phyloP scores from a whole-genome alignment of 495 filamentous ascomycete genomes.

The Beverwykella pulmonaria region DNA sequence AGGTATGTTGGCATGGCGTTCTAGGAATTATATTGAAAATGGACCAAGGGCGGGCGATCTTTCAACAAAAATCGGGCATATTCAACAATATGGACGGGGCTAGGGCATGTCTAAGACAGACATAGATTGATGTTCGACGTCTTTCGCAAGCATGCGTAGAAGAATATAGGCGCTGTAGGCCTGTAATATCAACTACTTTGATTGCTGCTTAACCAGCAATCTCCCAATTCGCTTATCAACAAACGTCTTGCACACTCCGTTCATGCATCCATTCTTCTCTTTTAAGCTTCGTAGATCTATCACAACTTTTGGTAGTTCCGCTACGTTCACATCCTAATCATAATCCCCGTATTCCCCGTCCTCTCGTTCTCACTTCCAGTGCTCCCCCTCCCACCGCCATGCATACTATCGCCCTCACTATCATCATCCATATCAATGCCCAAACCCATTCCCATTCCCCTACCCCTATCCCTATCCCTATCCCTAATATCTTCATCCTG shows the following conservation, averaged over 20 bases:
- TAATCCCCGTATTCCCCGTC: conserved; percentile 27
- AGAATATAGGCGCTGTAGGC: neutral
- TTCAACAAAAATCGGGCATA: conserved; percentile 37
- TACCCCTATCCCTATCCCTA: conserved; percentile 5
- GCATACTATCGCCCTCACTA: conserved; percentile 21
- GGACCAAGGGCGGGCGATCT: neutral
- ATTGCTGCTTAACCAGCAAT: conserved; percentile 34
- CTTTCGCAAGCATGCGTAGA: neutral
- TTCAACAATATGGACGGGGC: conserved; percentile 24
- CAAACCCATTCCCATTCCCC: conserved; percentile 4
- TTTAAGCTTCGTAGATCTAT: neutral
- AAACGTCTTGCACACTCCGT: neutral
- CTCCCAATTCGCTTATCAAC: neutral
- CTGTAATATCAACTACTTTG: conserved; percentile 4
- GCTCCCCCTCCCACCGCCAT: conserved; percentile 3
- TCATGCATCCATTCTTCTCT: neutral
- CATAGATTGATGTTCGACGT: neutral
- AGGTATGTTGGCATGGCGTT: neutral
- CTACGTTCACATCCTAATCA: conserved; percentile 31
- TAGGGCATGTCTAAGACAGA: neutral
- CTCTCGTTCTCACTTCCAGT: conserved; percentile 21
- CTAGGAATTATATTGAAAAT: neutral
- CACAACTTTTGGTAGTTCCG: neutral
- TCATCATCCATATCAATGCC: conserved; percentile 12
- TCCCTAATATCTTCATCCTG: conserved; percentile 9